Conservation (phyloP, 2,329 filamentous ascomycete species). For the Aspergillus piperis region DNA sequence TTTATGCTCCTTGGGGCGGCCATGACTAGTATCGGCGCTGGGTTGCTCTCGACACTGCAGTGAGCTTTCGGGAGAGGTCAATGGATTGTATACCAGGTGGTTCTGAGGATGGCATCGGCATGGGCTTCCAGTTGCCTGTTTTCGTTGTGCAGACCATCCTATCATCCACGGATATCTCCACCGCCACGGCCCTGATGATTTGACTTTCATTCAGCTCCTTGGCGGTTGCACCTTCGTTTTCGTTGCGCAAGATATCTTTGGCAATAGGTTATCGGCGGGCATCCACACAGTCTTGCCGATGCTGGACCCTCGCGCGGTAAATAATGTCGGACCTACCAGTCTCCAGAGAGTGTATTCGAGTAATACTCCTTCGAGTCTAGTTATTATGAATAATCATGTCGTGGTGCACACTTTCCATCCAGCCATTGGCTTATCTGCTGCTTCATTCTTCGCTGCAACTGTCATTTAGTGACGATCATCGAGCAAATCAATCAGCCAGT, state of each 20-base stretch:
- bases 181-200: constrained; percentile 35
- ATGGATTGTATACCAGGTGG: constrained; percentile 7
- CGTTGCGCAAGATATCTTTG: constrained; percentile 54
- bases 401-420: not conserved
- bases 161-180: constrained; percentile 32
- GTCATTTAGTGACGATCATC: no score
- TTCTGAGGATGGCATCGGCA: constrained; percentile 13
- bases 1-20: constrained; percentile 8
- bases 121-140: constrained; percentile 4
- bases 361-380: not conserved
- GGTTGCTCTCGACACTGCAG: not conserved
- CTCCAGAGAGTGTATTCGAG: not conserved
- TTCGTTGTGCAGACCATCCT: constrained; percentile 40
- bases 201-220: constrained; percentile 38
- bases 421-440: not conserved
- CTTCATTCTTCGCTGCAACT: no score
- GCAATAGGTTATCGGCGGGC: constrained; percentile 33
- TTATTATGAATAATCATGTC: not conserved
- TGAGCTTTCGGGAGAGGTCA: not conserved
- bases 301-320: not conserved
- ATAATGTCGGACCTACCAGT: not conserved
- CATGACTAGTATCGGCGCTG: not conserved
- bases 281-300: not conserved
- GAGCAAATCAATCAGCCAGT: no score
- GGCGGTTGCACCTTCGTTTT: constrained; percentile 50